Base-by-base conservation (phyloP, 441 rosid species). In the Gossypium lobatum region DNA sequence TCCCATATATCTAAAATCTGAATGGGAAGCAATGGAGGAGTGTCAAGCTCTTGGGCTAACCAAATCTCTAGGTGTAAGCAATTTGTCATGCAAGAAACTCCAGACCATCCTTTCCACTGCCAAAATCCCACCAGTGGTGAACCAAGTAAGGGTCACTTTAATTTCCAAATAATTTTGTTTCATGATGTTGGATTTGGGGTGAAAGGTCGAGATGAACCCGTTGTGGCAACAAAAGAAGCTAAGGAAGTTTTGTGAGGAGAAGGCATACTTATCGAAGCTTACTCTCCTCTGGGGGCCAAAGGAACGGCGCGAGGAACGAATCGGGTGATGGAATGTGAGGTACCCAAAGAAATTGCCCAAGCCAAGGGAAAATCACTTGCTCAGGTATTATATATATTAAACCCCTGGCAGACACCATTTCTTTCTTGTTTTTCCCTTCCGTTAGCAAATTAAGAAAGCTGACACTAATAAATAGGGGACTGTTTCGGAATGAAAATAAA, bases 11-110 rank as follows among this genome's bases (percentile, higher is more conserved):
- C 82, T 77, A 17, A 72, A 71, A 70, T 77, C 78, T 21, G 88
- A 87, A 1, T 89, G 92, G 91, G 81, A 77, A 16, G 91, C 83
- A 6, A 89, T 89, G 91, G 91, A 88, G 50, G 83, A 88, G 10
- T 86, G 91, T 6, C 81, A 79, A 34, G 81, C 71, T 60, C 85
- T 88, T 0, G 92, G 89, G 8, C 82, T 82, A 28, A 78, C 89
- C 1, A 91, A 87, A 46, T 81, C 86, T 59, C 85, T 89, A 4
- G 92, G 92, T 37, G 90, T 87, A 18, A 80, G 91, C 83, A 91
- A 91, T 70, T 89, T 91, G 78, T 85, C 92, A 0, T 77, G 90
- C 75, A 84, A 88, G 79, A 88, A 89, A 73, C 84, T 89, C 3
- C 65, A 71, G 23, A 83, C 81, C 37, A 75, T 88, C 63, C 89